Evolutionary conservation across 192 early-diverging fungal species (phyloP).

Genomic region (Coemansia sp.): DNA sequence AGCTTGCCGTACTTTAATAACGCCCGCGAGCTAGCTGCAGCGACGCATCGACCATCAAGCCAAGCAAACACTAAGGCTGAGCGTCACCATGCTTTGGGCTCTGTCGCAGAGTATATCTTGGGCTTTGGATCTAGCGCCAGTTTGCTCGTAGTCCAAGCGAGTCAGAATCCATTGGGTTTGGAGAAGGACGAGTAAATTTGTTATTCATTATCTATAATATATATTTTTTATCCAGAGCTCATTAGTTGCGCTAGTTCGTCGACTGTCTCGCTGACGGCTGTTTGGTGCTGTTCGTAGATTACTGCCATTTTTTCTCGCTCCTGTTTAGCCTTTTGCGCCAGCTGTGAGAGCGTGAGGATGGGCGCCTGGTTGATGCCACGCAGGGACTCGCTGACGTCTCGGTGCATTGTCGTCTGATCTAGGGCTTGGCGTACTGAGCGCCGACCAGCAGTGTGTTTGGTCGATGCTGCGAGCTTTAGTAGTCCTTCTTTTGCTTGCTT

Average conservation of each 20-base stretch:
- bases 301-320: constrained; percentile 30
- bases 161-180: constrained; percentile 13
- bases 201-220: background rate
- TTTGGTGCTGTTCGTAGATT: constrained; percentile 40
- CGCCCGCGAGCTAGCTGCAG: constrained; percentile 18
- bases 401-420: constrained; percentile 18
- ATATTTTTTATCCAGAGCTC: constrained; percentile 12
- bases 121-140: constrained; percentile 52
- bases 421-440: constrained; percentile 28
- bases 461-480: constrained; percentile 21
- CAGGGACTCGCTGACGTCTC: constrained; percentile 29
- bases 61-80: constrained; percentile 32
- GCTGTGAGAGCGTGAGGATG: constrained; percentile 20
- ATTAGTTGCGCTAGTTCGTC: constrained; percentile 50
- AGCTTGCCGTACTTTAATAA: constrained; percentile 36
- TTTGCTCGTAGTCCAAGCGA: constrained; percentile 53
- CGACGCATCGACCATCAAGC: constrained; percentile 18
- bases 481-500: constrained; percentile 2
- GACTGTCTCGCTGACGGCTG: constrained; percentile 24
- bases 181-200: constrained; percentile 8
- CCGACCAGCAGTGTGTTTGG: constrained; percentile 41
- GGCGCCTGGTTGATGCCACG: constrained; percentile 32
- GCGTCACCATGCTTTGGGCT: constrained; percentile 44
- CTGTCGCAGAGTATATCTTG: constrained; percentile 42
- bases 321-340: constrained; percentile 20